Evolutionary conservation across 2,329 filamentous ascomycete genomes (phyloP), one percentile per base, ranked within the genome.

Genomic region (Dactylellina drechsleri): DNA sequence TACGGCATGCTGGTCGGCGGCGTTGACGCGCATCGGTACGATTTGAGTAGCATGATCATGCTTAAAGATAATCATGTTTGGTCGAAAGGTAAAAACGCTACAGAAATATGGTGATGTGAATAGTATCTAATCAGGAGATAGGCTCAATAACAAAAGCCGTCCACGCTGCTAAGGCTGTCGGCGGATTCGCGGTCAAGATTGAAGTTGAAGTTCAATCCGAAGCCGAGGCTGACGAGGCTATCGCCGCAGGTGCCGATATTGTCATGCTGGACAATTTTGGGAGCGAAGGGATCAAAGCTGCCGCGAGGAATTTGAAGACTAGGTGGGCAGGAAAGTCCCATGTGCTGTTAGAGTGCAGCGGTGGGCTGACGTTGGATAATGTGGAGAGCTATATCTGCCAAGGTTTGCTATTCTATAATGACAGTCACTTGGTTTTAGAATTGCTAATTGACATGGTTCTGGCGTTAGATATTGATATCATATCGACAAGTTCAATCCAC

Each of bases 11-110:
- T 97, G 20, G 90, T 96, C 15, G 95, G 94, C 67, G 95, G 95
- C 10, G 93, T 92, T 15, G 95, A 99, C 83, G 88, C 90, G 1
- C 95, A 99, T 82, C 86, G 95, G 36, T 92, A 97, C 83, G 95
- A 99, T 82, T 85, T 99, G 67, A 91, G 89, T 81, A 88, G 90
- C 77, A 98, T 99, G 95, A 93, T 93, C 67, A 99, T 99, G 95
- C 86, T 99, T 77, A 99, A 99, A 85, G 95, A 99, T 83, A 99
- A 99, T 83, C 95, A 99, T 83, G 90, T 99, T 68, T 97, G 94
- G 91, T 92, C 58, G 82, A 81, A 81, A 62, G 79, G 80, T 76
- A 41, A 16, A 10, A 75, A 61, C 23, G 3, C 12, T 15, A 4
- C 13, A 47, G 13, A 47, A 47, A 47, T 8, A 47, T n/a, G 28